A percentile compares a stretch with the other conserved stretches of the same genome.
Evolutionary conservation across 2,329 filamentous ascomycete genomes (phyloP).

Genomic region (Chrysoporthe austroafricana): DNA sequence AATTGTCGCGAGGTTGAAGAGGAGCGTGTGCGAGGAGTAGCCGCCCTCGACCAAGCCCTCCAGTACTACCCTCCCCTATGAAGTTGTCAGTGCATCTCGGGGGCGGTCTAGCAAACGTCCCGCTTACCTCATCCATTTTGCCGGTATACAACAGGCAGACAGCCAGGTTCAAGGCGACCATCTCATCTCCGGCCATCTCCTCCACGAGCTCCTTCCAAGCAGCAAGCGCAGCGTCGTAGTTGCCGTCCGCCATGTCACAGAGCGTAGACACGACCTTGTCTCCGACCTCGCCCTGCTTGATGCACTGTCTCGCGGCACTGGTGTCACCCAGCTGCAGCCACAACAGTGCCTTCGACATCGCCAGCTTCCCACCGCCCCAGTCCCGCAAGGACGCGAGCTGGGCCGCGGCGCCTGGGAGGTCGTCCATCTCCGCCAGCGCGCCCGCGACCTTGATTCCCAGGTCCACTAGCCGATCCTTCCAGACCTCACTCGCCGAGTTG

Average conservation of each 20-base stretch:
- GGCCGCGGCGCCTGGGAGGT: conserved; percentile 76
- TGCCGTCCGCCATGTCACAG: conserved; percentile 76
- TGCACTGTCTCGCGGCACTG: conserved; percentile 63
- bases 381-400: conserved; percentile 67
- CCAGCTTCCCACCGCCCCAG: conserved; percentile 45
- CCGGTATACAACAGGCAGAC: conserved; percentile 85
- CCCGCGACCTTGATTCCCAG: conserved; percentile 70
- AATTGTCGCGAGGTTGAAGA: conserved; percentile 89
- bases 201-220: conserved; percentile 61
- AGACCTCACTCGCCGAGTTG: conserved; percentile 63
- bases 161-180: conserved; percentile 80
- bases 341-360: conserved; percentile 64
- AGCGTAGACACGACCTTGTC: conserved; percentile 66
- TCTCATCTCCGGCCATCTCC: conserved; percentile 57
- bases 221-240: conserved; percentile 66
- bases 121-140: conserved; percentile 67
- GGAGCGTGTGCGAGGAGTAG: conserved; percentile 73
- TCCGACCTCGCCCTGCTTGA: conserved; percentile 44
- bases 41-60: conserved; percentile 67
- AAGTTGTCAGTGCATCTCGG: conserved; percentile 32
- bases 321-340: conserved; percentile 81
- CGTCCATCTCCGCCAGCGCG: conserved; percentile 83
- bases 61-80: conserved; percentile 66
- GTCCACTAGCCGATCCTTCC: conserved; percentile 74
- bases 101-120: not conserved